These are phyloP conservation scores for Viridothelium virens DNA, from an alignment of 495 filamentous ascomycete genomes.

Conservation along the genomic window DNA sequence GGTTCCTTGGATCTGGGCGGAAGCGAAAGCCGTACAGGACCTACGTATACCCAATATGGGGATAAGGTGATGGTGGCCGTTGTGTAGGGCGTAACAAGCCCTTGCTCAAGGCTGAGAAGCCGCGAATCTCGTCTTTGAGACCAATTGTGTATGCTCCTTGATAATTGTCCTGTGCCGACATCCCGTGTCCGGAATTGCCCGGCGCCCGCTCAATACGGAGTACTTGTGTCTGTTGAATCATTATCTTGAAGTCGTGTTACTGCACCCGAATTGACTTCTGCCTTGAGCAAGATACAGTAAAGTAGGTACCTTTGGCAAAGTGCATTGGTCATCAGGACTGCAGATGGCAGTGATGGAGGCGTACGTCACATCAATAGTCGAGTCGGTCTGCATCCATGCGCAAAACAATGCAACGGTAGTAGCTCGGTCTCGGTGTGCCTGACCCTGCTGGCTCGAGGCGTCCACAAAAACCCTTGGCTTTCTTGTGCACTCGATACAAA, in stretches of 20 bases:
- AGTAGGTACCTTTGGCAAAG: too few species aligned
- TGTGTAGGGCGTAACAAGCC: background rate
- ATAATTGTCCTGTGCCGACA: background rate
- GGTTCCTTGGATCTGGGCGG: background rate
- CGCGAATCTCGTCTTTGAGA: background rate
- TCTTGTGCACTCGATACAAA: too few species aligned
- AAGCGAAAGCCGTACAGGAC: background rate
- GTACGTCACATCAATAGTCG: background rate
- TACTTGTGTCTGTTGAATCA: background rate
- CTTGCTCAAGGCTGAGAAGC: background rate
- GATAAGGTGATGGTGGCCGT: background rate
- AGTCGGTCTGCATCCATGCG: slow-evolving; percentile 5
- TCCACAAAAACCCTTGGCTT: too few species aligned
- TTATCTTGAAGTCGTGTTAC: too few species aligned
- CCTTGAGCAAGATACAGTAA: background rate
- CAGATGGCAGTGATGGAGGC: background rate
- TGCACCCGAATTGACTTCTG: background rate
- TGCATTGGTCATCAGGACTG: background rate
- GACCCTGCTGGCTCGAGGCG: background rate
- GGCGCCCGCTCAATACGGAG: background rate
- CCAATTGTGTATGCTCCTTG: background rate
- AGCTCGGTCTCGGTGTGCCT: background rate
- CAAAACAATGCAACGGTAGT: background rate
- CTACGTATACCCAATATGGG: background rate
- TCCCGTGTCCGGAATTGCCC: background rate